Conservation (phyloP, 352 stramenopile genomes). For the Globisporangium solare region DNA sequence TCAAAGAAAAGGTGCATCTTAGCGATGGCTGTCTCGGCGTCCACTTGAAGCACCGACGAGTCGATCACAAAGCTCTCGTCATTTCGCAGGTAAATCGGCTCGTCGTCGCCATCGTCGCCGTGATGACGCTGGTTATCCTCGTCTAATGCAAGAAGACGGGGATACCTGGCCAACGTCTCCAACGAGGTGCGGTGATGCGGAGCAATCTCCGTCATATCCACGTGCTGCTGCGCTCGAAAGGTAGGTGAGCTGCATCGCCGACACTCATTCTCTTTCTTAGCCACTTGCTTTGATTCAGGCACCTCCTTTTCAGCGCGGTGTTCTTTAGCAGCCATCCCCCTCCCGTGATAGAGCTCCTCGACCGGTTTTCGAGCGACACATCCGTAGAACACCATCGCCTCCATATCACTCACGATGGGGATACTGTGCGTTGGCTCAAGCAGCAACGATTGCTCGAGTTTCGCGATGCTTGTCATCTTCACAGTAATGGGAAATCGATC, state of each 20-base stretch:
- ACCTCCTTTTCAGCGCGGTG: background rate
- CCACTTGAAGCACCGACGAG: conserved; percentile 50
- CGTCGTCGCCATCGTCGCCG: background rate
- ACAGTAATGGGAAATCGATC: conserved; percentile 32
- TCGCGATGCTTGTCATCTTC: conserved; percentile 24
- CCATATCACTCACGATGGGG: conserved; percentile 36
- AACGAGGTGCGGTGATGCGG: conserved; percentile 7
- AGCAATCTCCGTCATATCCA: background rate
- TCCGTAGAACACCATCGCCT: conserved; percentile 42
- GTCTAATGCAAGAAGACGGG: too few relatives aligned
- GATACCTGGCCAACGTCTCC: background rate
- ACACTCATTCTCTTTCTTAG: conserved; percentile 8
- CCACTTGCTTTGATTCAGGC: background rate
- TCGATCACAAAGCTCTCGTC: conserved; percentile 29
- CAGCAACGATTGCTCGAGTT: conserved; percentile 27
- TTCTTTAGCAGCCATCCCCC: background rate
- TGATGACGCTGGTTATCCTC: background rate
- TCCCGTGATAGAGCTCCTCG: conserved; percentile 3
- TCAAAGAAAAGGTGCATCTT: conserved; percentile 72
- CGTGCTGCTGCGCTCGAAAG: background rate
- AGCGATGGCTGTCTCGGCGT: conserved; percentile 46
- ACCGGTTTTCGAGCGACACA: conserved; percentile 27
- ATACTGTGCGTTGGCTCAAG: conserved; percentile 17
- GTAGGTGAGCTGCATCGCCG: conserved; percentile 7
- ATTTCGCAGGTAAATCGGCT: conserved; percentile 12